Evolutionary conservation across 2,329 filamentous ascomycete species (phyloP).

Genomic region (Verticillium zaregamsianum): DNA sequence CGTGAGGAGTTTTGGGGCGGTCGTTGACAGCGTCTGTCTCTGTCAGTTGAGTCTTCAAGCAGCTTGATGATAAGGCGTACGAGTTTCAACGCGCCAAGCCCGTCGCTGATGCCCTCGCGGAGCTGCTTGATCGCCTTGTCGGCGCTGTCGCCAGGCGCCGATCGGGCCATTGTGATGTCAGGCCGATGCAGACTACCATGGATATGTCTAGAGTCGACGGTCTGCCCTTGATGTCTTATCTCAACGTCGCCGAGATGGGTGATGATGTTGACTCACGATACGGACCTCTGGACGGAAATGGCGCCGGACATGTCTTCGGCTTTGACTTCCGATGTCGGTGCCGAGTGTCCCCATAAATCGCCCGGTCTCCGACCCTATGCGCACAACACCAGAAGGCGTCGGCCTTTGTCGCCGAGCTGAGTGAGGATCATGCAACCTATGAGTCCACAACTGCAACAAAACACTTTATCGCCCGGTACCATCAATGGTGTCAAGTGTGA

Average conservation of each 20-base stretch:
- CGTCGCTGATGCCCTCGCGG: not conserved
- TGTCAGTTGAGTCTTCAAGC: not conserved
- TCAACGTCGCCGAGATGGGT: not conserved
- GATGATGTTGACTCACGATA: not conserved
- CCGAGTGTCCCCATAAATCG: not conserved
- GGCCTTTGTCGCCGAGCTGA: not conserved
- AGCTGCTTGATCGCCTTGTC: not conserved
- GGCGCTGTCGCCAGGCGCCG: not conserved
- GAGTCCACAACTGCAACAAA: too few species aligned
- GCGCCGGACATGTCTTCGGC: not conserved
- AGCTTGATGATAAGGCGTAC: not conserved
- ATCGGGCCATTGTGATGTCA: not conserved
- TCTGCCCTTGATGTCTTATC: not conserved
- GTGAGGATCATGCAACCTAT: too few species aligned
- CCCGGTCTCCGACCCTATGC: not conserved
- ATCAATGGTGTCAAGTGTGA: too few species aligned
- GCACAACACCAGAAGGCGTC: not conserved
- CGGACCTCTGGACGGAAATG: not conserved
- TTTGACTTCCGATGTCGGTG: not conserved
- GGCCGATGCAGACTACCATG: not conserved
- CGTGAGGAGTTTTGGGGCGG: slow-evolving; percentile 17
- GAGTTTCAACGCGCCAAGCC: not conserved
- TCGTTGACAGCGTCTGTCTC: slow-evolving; percentile 8
- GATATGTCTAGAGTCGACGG: not conserved
- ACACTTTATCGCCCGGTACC: too few species aligned